Conservation (phyloP, 352 stramenopile species). For the Globisporangium lucens region DNA sequence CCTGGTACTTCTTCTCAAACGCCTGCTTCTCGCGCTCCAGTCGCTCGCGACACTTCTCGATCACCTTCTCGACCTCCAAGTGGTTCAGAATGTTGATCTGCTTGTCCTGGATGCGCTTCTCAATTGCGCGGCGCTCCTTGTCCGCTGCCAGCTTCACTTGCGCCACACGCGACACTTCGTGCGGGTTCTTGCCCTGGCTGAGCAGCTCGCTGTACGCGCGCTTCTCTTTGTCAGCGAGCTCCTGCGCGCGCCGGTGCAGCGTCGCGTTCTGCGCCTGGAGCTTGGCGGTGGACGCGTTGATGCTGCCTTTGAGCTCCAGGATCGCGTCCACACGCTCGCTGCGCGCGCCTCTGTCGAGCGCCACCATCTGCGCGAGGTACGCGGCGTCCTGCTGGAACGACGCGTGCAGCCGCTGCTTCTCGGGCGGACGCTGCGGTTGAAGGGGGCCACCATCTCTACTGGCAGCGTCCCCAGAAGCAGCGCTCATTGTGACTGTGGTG, state of each 20-base stretch:
- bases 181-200: slow-evolving; percentile 71
- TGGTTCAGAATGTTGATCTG: slow-evolving; percentile 47
- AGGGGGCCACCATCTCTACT: not conserved
- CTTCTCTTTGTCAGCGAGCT: slow-evolving; percentile 30
- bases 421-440: slow-evolving; percentile 19
- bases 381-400: slow-evolving; percentile 44
- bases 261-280: slow-evolving; percentile 48
- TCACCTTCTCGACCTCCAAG: slow-evolving; percentile 49
- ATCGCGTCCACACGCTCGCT: slow-evolving; percentile 43
- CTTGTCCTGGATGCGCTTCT: slow-evolving; percentile 49
- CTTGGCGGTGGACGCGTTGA: slow-evolving; percentile 41
- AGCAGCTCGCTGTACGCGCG: slow-evolving; percentile 49
- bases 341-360: slow-evolving; percentile 26
- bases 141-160: slow-evolving; percentile 35
- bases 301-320: slow-evolving; percentile 52
- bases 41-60: slow-evolving; percentile 34
- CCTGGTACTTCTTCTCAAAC: slow-evolving; percentile 69
- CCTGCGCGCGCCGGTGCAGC: slow-evolving; percentile 24
- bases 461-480: not conserved
- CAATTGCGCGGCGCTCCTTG: slow-evolving; percentile 36
- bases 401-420: slow-evolving; percentile 45
- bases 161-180: slow-evolving; percentile 58
- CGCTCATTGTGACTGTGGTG: not conserved
- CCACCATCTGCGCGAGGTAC: slow-evolving; percentile 50
- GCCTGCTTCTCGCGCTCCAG: slow-evolving; percentile 35